Percentiles rank a stretch among this genome's conserved stretches.
Conservation (phyloP, 1,139 yeast genomes). For the Suhomyces choctaworum region DNA sequence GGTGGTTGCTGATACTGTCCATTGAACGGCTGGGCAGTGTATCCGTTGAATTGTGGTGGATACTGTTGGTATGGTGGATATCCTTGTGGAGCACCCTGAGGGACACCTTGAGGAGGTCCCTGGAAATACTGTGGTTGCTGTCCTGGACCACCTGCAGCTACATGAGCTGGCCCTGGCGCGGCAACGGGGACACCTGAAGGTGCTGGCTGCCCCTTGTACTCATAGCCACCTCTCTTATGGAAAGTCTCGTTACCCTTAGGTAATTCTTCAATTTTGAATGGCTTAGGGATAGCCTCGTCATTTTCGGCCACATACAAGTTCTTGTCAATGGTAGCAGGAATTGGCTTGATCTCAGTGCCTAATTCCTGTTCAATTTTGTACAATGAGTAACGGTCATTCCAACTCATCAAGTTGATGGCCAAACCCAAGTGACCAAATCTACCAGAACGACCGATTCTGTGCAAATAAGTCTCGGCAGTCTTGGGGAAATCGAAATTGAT, state of each 20-base stretch:
- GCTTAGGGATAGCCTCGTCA: constrained; percentile 75
- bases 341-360: constrained; percentile 96
- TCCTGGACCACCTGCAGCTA: constrained; percentile 1
- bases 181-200: constrained; percentile 9
- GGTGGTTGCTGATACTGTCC: constrained; percentile 17
- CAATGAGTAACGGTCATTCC: constrained; percentile 93
- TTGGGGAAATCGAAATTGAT: constrained; percentile 98
- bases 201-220: constrained; percentile 54
- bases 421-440: constrained; percentile 98
- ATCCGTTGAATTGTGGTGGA: constrained; percentile 30
- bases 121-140: background rate
- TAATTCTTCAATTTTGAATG: constrained; percentile 73
- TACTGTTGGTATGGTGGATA: constrained; percentile 19
- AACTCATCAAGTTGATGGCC: constrained; percentile 93
- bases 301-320: constrained; percentile 86
- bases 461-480: constrained; percentile 95
- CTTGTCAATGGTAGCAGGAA: constrained; percentile 87
- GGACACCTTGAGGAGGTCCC: background rate
- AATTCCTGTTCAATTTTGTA: constrained; percentile 96
- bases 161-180: constrained; percentile 17
- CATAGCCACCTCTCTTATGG: constrained; percentile 40
- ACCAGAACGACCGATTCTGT: constrained; percentile 99
- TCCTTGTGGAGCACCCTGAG: constrained; percentile 18
- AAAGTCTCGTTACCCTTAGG: constrained; percentile 53
- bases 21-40: constrained; percentile 24